Evolutionary conservation across 352 stramenopile species (phyloP).

Genomic region (Globisporangium irregulare): DNA sequence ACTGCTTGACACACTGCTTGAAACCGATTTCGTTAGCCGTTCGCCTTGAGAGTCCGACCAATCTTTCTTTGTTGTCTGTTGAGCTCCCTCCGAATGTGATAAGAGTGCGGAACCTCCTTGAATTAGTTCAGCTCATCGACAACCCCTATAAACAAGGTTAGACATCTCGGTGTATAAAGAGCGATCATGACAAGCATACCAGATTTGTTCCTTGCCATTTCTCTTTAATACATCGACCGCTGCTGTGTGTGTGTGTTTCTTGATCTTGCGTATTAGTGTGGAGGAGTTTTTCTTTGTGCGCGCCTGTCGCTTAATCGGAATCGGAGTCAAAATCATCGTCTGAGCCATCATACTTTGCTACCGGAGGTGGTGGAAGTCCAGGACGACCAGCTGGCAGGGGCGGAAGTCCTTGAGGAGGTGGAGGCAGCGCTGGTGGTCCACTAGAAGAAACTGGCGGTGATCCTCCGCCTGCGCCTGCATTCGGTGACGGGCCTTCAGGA

Average conservation of each 20-base stretch:
- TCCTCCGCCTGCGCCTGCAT: slow-evolving; percentile 22
- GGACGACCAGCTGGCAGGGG: slow-evolving; percentile 32
- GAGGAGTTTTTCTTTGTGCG: neutral
- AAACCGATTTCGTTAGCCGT: neutral
- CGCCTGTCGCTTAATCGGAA: slow-evolving; percentile 13
- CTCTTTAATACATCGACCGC: neutral
- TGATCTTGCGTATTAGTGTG: neutral
- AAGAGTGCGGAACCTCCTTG: neutral
- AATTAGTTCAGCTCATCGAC: neutral
- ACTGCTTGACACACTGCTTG: neutral
- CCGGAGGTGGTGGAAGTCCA: slow-evolving; percentile 43
- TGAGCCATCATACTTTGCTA: slow-evolving; percentile 30
- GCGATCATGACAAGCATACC: slow-evolving; percentile 1
- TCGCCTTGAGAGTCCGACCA: no score
- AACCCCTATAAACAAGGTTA: neutral
- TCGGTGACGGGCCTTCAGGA: slow-evolving; percentile 70
- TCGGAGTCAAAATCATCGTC: slow-evolving; percentile 58
- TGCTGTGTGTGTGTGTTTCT: neutral
- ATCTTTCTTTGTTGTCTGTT: neutral
- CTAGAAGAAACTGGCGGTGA: slow-evolving; percentile 8
- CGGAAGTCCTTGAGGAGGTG: slow-evolving; percentile 28
- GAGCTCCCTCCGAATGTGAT: neutral
- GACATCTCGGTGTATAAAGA: neutral
- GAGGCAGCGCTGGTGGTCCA: slow-evolving; percentile 21
- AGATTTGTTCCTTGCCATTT: neutral